These are phyloP conservation scores for Penicillium sp. DNA, from an alignment of 2,329 filamentous ascomycete species.

Conservation along the genomic window DNA sequence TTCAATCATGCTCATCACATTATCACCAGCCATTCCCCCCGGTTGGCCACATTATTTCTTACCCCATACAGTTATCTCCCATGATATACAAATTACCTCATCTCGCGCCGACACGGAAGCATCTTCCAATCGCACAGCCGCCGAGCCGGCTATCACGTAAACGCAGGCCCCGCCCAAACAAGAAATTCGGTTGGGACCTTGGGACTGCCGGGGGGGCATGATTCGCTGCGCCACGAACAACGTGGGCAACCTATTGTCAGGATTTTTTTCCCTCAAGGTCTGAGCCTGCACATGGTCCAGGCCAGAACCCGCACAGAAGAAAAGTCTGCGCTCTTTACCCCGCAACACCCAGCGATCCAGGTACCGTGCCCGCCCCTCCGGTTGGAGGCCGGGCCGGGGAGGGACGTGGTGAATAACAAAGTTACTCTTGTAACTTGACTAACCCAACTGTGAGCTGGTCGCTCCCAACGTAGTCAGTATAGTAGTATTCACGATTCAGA, in stretches of 20 bases:
- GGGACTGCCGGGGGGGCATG: background rate
- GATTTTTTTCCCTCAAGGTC: background rate
- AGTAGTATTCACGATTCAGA: too few species aligned
- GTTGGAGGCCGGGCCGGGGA: conserved; percentile 28
- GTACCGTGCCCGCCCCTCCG: conserved; percentile 25
- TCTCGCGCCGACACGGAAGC: conserved; percentile 20
- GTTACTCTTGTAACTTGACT: too few species aligned
- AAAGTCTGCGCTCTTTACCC: conserved; percentile 17
- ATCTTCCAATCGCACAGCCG: conserved; percentile 29
- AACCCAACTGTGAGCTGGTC: too few species aligned
- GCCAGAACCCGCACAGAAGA: background rate
- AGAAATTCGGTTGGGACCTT: conserved; percentile 8
- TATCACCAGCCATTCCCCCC: background rate
- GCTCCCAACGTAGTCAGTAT: too few species aligned
- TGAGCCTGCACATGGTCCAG: background rate
- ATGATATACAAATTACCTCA: conserved; percentile 23
- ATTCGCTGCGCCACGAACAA: conserved; percentile 3
- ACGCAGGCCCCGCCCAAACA: conserved; percentile 16
- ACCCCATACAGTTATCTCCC: background rate
- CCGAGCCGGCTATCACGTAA: conserved; percentile 32
- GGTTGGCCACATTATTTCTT: background rate
- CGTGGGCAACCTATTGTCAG: background rate
- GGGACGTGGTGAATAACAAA: too few species aligned
- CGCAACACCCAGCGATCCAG: conserved; percentile 29
- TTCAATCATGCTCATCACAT: background rate